Evolutionary conservation across 495 filamentous ascomycete species (phyloP), one percentile per base, ranked within the genome.

Genomic region (Clavariopsis aquatica): DNA sequence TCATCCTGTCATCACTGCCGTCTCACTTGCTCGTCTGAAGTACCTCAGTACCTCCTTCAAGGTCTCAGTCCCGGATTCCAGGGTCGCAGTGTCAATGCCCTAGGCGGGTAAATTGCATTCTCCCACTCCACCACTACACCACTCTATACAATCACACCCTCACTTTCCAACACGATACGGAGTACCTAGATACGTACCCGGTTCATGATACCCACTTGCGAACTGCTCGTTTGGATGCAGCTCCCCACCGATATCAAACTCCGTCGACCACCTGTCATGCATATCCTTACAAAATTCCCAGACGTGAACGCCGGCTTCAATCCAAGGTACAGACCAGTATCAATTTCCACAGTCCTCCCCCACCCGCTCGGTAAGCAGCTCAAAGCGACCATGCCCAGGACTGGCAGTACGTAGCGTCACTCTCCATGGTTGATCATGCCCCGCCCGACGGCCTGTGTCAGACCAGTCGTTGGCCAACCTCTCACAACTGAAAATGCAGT

Each of bases 31-130:
- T n/a, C 45, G 22, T 26, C 54, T 12, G 54, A 58, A 38, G 38
- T 52, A 60, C 10, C 28, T 34, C 12, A 17, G 19, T 19, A 24
- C 26, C 23, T 31, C 22, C 22, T 17, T 47, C 36, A 45, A 23
- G 8, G 19, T 56, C 60, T 64, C 61, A 53, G 38, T 64, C 52
- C 61, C 61, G 29, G 41, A 6, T 36, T 41, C 61, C 52, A 24
- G 61, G 10, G n/a, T 10, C 51, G 47, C 15, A 10, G 49, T 36
- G 20, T 46, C 52, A 47, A 57, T 49, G 41, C 24, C 22, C 53
- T 55, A 64, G 61, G 61, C 61, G 61, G 61, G 29, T 64, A 64
- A 64, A 64, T 57, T 24, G 22, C 23, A 29, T 17, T 36, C 20
- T 56, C 31, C n/a, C n/a, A 9, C 20, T 9, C 1, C 23, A 46